Evolutionary conservation across 257 asterid genomes (phyloP), one percentile per base, ranked within the genome.

Genomic region (Apocynum venetum): DNA sequence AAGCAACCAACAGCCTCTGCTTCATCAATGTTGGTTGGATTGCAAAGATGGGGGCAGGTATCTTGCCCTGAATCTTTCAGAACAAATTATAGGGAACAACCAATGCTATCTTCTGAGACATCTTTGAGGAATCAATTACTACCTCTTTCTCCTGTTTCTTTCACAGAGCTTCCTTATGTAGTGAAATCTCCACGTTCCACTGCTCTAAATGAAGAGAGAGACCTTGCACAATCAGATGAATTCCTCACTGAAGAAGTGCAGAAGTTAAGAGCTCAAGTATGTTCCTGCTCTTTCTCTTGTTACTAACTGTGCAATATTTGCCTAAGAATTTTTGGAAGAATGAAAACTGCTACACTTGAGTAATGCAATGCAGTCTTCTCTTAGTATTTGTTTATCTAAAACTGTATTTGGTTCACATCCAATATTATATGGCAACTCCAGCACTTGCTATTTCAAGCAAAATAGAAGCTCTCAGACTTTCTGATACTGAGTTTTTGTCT

Each of bases 21-120:
- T 72, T 70, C 80, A 53, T 66, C 85, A 53, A 61, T 55, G 38
- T 57, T 65, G 6, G 81, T 77, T 65, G 77, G 67, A 61, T 70
- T 81, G 60, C 83, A 83, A 13, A 83, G 91, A 77, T 87, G 89
- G 91, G 91, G 89, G 11, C 84, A 78, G 15, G 91, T 87, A 20
- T 71, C 85, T 49, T 83, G 86, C 72, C 89, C 91, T 31, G 83
- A 73, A 78, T 38, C 67, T 47, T 87, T 87, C 78, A 78, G 47
- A 73, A 80, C 75, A 60, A 9, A 68, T 36, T 48, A 55, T 51
- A 59, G 57, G 76, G 83, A 46, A 49, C 72, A 75, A 38, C 57
- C 55, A 35, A 38, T 70, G 44, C 71, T 63, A 76, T 55, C 81
- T 38, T 79, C 80, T 8, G 51, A 47, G n/a, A 3, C 77, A 41